Percentiles rank a stretch among this genome's conserved stretches.
Evolutionary conservation across 2,329 filamentous ascomycete species (phyloP).

Genomic region (Fusarium hainanense): DNA sequence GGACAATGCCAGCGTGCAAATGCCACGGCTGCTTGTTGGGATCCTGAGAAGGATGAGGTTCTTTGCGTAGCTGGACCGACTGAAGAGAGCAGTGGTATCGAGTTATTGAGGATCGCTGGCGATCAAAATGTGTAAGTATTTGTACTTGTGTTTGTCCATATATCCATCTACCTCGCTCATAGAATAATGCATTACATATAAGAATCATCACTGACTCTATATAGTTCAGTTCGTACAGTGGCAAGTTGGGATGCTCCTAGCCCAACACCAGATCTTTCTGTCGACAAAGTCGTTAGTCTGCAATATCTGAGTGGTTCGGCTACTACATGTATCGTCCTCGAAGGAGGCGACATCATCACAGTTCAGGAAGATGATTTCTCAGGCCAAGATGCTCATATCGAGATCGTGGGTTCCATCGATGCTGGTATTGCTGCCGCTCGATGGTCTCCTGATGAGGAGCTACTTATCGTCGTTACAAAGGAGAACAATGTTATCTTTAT

Average conservation of each 20-base stretch:
- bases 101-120: constrained; percentile 69
- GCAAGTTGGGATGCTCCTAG: constrained; percentile 91
- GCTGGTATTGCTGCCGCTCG: constrained; percentile 87
- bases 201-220: constrained; percentile 27
- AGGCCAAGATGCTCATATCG: constrained; percentile 78
- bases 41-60: constrained; percentile 79
- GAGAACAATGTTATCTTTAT: constrained; percentile 87
- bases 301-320: constrained; percentile 87
- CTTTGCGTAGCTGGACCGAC: constrained; percentile 88
- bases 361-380: constrained; percentile 71
- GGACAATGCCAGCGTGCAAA: constrained; percentile 71
- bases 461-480: constrained; percentile 84
- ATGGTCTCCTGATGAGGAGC: constrained; percentile 96
- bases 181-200: background rate
- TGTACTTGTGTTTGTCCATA: background rate
- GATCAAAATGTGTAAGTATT: constrained; percentile 58
- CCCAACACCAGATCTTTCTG: constrained; percentile 77
- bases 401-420: constrained; percentile 95
- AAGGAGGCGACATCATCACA: constrained; percentile 89
- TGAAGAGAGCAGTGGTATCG: constrained; percentile 74
- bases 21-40: constrained; percentile 86
- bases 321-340: constrained; percentile 83
- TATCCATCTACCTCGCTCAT: background rate
- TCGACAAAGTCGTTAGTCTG: constrained; percentile 80
- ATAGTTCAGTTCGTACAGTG: constrained; percentile 58